Base-by-base conservation (phyloP, 805 yeast species). In the Ogataea glucozyma region DNA sequence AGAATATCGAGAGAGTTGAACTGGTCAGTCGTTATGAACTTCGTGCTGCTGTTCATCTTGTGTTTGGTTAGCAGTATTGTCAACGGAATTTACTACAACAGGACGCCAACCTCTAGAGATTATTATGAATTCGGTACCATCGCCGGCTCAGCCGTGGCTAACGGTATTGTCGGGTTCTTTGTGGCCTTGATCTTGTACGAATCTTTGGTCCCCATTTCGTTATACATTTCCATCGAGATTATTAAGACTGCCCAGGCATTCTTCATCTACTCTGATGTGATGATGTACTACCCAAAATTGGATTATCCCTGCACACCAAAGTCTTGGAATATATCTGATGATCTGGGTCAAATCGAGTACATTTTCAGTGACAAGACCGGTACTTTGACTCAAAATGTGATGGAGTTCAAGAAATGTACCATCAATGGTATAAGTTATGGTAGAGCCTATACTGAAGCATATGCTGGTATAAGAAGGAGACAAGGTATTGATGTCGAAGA, bases 341-440 rank as follows among this genome's bases (percentile, higher is more conserved):
- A 86, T 64, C 68, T 86, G 54, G 95, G 95, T 23, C 95, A 86
- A 62, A 82, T 86, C 51, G 95, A 86, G 60, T 86, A 86, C 58
- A 79, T 86, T 37, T 86, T 86, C 62, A 81, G 88, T 65, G 95
- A 85, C 65, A 85, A 85, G 60, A 85, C 95, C 0, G 95, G 95
- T 48, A 85, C 95, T 1, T 65, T 85, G 54, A 85, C 95, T 1
- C 93, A 85, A 60, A 85, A 85, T 58, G 78, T 85, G 20, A 86
- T 86, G 95, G 93, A 86, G 58, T 85, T 83, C 63, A 86, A 85
- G 53, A 86, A 85, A 59, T 81, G 88, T 62, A 79, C 93, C 3
- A 80, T 86, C 40, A 79, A 78, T 56, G 93, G 93, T 35, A 67
- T 72, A 16, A 70, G 81, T 12, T 86, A 86, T 56, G 95, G 95